Percentiles rank a stretch among this genome's conserved stretches.
phyloP scores from a whole-genome alignment of 768 basidiomycete species.

The Lactarius hengduanensis region DNA sequence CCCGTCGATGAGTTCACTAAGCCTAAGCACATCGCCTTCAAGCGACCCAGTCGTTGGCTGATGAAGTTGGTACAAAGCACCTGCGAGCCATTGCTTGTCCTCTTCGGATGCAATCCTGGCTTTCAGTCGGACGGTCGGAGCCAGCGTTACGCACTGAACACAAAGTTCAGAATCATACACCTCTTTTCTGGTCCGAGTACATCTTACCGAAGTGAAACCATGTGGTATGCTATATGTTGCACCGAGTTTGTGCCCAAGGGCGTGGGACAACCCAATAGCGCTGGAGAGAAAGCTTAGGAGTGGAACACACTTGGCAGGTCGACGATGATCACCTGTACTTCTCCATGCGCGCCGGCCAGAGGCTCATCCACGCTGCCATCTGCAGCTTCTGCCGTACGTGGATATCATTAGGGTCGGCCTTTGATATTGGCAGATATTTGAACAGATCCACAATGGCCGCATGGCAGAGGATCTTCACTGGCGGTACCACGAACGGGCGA shows the following conservation, averaged over 20 bases:
- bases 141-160: slow-evolving; percentile 66
- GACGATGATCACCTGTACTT: slow-evolving; percentile 46
- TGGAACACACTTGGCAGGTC: not conserved
- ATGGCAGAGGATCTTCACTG: slow-evolving; percentile 63
- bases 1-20: slow-evolving; percentile 56
- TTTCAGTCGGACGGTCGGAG: slow-evolving; percentile 59
- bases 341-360: slow-evolving; percentile 64
- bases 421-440: slow-evolving; percentile 65
- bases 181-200: not conserved
- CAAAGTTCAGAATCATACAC: not conserved
- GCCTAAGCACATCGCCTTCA: slow-evolving; percentile 57
- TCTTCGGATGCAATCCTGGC: slow-evolving; percentile 56
- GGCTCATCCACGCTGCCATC: slow-evolving; percentile 77
- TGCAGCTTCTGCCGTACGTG: slow-evolving; percentile 66
- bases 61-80: slow-evolving; percentile 55
- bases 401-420: slow-evolving; percentile 54
- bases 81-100: slow-evolving; percentile 60
- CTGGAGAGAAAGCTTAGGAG: slow-evolving; percentile 35
- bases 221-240: slow-evolving; percentile 75
- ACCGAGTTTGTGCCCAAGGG: slow-evolving; percentile 71
- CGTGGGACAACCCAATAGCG: slow-evolving; percentile 71
- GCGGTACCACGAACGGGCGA: slow-evolving; percentile 51
- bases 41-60: slow-evolving; percentile 60
- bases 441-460: slow-evolving; percentile 70
- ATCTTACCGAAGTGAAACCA: slow-evolving; percentile 75